A percentile compares a stretch with the other conserved stretches of the same genome.
Conservation (phyloP, 2,329 filamentous ascomycete genomes). For the Camillea tinctor region DNA sequence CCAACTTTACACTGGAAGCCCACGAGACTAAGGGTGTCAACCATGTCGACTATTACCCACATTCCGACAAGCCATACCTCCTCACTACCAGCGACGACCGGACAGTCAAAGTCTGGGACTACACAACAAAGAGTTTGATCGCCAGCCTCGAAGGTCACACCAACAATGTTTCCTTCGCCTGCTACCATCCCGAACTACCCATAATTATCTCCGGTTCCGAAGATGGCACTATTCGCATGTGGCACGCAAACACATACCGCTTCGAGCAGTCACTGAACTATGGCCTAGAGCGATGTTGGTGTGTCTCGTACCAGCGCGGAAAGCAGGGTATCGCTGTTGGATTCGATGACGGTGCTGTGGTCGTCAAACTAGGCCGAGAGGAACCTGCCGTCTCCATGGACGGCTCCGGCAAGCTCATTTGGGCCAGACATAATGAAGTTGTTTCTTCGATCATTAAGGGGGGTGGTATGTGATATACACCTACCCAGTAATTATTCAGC, state of each 20-base stretch:
- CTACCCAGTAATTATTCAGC: background rate
- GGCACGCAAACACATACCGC: conserved; percentile 97
- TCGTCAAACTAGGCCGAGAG: conserved; percentile 95
- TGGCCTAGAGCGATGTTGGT: conserved; percentile 94
- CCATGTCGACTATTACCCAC: conserved; percentile 86
- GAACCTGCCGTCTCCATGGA: conserved; percentile 99
- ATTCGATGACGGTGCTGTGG: conserved; percentile 96
- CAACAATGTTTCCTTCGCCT: conserved; percentile 96
- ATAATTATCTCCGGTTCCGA: conserved; percentile 98
- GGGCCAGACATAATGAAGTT: conserved; percentile 93
- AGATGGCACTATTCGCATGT: conserved; percentile 95
- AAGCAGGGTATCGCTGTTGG: conserved; percentile 93
- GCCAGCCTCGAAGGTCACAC: conserved; percentile 96
- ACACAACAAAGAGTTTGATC: conserved; percentile 96
- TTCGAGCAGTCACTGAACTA: conserved; percentile 96
- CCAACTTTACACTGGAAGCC: conserved; percentile 95
- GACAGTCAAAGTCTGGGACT: conserved; percentile 98
- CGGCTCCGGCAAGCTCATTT: conserved; percentile 89
- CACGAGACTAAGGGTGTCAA: conserved; percentile 98
- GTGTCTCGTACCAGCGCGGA: conserved; percentile 91
- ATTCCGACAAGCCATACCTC: conserved; percentile 78
- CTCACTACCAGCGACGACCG: conserved; percentile 95
- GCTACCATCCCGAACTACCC: conserved; percentile 94
- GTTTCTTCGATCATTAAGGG: conserved; percentile 94
- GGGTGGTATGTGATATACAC: conserved; percentile 52